These are phyloP conservation scores for Poterioochromonas sp. DNA, from an alignment of 352 stramenopile species.

Conservation along the genomic window DNA sequence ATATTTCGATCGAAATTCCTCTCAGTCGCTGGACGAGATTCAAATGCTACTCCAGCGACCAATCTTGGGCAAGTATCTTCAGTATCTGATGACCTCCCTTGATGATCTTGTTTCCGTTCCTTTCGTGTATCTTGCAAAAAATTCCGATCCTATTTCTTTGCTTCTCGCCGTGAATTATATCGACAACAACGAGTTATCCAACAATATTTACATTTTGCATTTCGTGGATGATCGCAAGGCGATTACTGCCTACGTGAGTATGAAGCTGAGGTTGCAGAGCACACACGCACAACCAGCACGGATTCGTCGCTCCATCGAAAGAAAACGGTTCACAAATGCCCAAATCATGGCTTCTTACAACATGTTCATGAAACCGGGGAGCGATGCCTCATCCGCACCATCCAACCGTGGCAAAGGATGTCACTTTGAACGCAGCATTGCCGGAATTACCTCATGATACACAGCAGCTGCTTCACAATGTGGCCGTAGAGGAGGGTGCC, in stretches of 20 bases:
- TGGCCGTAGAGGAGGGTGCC: neutral
- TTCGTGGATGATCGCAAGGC: slow-evolving; percentile 9
- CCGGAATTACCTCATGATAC: neutral
- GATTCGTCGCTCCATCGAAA: neutral
- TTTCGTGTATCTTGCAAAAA: slow-evolving; percentile 1
- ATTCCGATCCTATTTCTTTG: slow-evolving; percentile 3
- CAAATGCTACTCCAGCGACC: too few relatives aligned
- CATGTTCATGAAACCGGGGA: neutral
- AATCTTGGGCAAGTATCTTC: too few relatives aligned
- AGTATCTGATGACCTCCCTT: too few relatives aligned
- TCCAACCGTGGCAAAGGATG: neutral
- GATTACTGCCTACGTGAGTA: neutral
- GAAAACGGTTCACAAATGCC: neutral
- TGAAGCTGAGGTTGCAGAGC: neutral
- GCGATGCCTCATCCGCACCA: neutral
- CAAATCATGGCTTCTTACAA: neutral
- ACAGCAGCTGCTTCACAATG: neutral
- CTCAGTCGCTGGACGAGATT: too few relatives aligned
- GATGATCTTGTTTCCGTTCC: neutral
- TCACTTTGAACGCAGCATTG: neutral
- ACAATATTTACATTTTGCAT: neutral
- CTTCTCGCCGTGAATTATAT: neutral
- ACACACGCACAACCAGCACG: neutral
- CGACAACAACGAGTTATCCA: slow-evolving; percentile 3
- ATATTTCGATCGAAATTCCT: too few relatives aligned